A percentile compares a stretch with the other conserved stretches of the same genome.
Conservation (phyloP, 495 filamentous ascomycete genomes). For the Tetracladium setigerum region DNA sequence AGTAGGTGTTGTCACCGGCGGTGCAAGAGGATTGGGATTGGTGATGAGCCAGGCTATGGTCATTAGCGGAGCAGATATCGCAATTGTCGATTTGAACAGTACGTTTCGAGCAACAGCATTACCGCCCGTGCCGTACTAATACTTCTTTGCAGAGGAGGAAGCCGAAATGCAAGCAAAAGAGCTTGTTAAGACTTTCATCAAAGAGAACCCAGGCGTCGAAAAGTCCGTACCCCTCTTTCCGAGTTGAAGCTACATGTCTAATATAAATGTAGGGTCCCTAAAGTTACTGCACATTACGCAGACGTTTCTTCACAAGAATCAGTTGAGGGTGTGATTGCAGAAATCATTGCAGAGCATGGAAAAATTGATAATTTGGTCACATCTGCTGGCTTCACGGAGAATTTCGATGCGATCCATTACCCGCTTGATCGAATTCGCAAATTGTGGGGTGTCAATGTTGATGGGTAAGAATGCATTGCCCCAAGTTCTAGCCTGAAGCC, state of each 20-base stretch:
- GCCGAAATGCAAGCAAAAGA: slow-evolving; percentile 66
- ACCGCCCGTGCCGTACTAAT: no score
- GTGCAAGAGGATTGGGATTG: slow-evolving; percentile 49
- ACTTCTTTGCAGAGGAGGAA: slow-evolving; percentile 57
- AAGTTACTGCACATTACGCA: slow-evolving; percentile 80
- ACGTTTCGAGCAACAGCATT: slow-evolving; percentile 33
- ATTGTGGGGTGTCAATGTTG: slow-evolving; percentile 89
- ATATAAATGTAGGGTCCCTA: slow-evolving; percentile 49
- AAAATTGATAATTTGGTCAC: slow-evolving; percentile 89
- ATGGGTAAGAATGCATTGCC: no score
- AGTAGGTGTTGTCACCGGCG: slow-evolving; percentile 46
- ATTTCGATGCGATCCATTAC: slow-evolving; percentile 84
- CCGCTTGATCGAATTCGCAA: slow-evolving; percentile 83
- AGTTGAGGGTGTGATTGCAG: slow-evolving; percentile 61
- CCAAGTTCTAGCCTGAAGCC: no score
- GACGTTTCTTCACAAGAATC: slow-evolving; percentile 77
- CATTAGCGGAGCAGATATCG: slow-evolving; percentile 77
- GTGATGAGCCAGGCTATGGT: slow-evolving; percentile 90
- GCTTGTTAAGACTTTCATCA: slow-evolving; percentile 63
- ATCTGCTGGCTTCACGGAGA: slow-evolving; percentile 93
- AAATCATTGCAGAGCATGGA: slow-evolving; percentile 62
- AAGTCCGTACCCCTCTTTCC: slow-evolving; percentile 38
- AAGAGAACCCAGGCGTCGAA: slow-evolving; percentile 69
- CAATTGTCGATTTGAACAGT: slow-evolving; percentile 92
- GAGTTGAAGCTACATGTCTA: background rate